A percentile compares a stretch with the other conserved stretches of the same genome.
Evolutionary conservation across 2,329 filamentous ascomycete genomes (phyloP).

Genomic region (Penicillium sp.): DNA sequence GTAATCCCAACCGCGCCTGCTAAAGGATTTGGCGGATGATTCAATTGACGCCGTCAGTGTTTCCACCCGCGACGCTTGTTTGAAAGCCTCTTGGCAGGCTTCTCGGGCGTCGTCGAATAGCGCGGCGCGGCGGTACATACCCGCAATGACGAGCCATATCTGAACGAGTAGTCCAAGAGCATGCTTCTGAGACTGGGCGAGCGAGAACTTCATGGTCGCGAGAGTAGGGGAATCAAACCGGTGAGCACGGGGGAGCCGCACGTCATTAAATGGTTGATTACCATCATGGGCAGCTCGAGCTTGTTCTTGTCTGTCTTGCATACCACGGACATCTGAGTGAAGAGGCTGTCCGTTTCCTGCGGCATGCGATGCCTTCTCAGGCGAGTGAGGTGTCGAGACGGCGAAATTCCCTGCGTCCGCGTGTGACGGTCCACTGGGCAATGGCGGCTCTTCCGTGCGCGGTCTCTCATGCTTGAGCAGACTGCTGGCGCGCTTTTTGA

Average conservation of each 20-base stretch:
- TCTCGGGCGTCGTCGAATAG: conserved; percentile 74
- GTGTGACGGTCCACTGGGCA: conserved; percentile 20
- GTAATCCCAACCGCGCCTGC: conserved; percentile 67
- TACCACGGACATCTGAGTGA: conserved; percentile 33
- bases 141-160: conserved; percentile 86
- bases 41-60: conserved; percentile 57
- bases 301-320: conserved; percentile 30
- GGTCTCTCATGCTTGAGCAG: conserved; percentile 22
- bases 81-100: conserved; percentile 74
- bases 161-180: conserved; percentile 59
- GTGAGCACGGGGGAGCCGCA: conserved; percentile 31
- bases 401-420: conserved; percentile 26
- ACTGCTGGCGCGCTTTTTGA: conserved; percentile 31
- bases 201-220: conserved; percentile 46
- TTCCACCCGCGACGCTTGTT: conserved; percentile 67
- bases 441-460: conserved; percentile 17
- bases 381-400: conserved; percentile 21
- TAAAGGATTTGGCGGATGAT: conserved; percentile 57
- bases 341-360: conserved; percentile 29
- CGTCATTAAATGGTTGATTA: conserved; percentile 40
- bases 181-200: conserved; percentile 49
- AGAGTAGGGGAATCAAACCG: conserved; percentile 37
- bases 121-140: conserved; percentile 75
- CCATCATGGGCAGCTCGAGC: conserved; percentile 34
- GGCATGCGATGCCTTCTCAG: conserved; percentile 15